Evolutionary conservation across 2,329 filamentous ascomycete species (phyloP).

Genomic region (Neocatenulostroma microsporum): DNA sequence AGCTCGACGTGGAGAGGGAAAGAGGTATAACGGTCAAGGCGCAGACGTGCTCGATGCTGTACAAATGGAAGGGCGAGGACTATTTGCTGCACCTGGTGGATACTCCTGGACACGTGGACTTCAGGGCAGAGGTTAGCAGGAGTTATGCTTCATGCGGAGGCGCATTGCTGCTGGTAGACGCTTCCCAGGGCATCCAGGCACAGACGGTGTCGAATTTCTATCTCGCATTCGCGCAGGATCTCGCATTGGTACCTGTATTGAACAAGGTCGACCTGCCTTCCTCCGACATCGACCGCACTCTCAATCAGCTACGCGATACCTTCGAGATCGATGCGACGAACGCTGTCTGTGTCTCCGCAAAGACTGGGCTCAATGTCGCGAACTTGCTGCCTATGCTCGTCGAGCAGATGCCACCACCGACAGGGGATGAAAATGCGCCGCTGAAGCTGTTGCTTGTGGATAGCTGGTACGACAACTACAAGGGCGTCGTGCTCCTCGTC

Average conservation of each 20-base stretch:
- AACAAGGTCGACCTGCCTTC: conserved; percentile 95
- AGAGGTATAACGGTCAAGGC: conserved; percentile 98
- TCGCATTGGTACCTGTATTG: conserved; percentile 80
- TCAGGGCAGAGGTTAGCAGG: conserved; percentile 88
- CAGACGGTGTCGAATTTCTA: conserved; percentile 99
- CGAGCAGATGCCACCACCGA: conserved; percentile 71
- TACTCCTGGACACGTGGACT: conserved; percentile 96
- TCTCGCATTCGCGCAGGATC: conserved; percentile 83
- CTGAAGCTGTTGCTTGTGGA: conserved; percentile 84
- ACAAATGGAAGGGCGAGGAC: conserved; percentile 75
- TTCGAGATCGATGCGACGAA: conserved; percentile 80
- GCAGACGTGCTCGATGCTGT: conserved; percentile 97
- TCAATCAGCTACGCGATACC: conserved; percentile 75
- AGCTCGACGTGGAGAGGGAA: conserved; percentile 92
- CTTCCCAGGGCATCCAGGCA: conserved; percentile 91
- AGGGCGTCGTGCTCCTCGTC: conserved; percentile 85
- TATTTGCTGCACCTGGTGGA: conserved; percentile 94
- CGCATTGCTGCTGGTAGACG: conserved; percentile 85
- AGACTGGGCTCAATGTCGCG: conserved; percentile 83
- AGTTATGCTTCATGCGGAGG: conserved; percentile 96
- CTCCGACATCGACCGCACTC: conserved; percentile 75
- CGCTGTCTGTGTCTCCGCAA: conserved; percentile 76
- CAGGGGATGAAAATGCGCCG: conserved; percentile 64
- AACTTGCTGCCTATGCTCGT: conserved; percentile 79
- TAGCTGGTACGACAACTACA: conserved; percentile 97